Conservation (phyloP, 2,329 filamentous ascomycete genomes). For the Neodidymelliopsis sp. region DNA sequence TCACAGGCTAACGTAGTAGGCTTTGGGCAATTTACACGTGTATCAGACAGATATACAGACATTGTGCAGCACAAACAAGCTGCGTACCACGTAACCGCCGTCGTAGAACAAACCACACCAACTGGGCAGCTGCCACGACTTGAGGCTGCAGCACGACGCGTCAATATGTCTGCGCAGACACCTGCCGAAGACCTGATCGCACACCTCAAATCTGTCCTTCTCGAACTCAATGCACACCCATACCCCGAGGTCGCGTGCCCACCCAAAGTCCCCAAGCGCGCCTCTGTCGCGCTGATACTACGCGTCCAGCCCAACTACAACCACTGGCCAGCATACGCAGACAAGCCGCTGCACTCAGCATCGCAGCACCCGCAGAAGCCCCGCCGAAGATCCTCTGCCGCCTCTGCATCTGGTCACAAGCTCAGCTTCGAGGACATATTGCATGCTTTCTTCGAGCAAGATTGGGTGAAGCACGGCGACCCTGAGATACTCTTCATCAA, state of each 20-base stretch:
- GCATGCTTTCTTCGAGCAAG: constrained; percentile 66
- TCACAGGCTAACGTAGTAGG: no score
- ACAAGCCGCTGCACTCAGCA: constrained; percentile 25
- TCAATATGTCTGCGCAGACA: constrained; percentile 13
- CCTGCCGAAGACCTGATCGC: constrained; percentile 35
- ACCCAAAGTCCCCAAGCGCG: constrained; percentile 62
- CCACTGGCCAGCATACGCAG: constrained; percentile 57
- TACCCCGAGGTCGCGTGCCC: constrained; percentile 60
- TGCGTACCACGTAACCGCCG: neutral
- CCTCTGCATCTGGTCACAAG: constrained; percentile 32
- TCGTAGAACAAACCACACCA: neutral
- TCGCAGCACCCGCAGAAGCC: constrained; percentile 26
- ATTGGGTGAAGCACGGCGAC: constrained; percentile 71
- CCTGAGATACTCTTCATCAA: constrained; percentile 77
- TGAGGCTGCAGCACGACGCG: neutral
- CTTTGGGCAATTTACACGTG: no score
- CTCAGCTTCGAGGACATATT: constrained; percentile 53
- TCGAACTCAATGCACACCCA: constrained; percentile 53
- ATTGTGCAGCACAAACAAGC: no score
- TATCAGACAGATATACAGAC: no score
- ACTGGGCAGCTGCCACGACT: neutral
- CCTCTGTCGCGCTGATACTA: constrained; percentile 71
- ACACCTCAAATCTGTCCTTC: constrained; percentile 53
- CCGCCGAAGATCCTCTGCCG: constrained; percentile 37
- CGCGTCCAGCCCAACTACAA: constrained; percentile 66